Conservation (phyloP, 2,329 filamentous ascomycete species). For the Aspergillus costaricaensis region DNA sequence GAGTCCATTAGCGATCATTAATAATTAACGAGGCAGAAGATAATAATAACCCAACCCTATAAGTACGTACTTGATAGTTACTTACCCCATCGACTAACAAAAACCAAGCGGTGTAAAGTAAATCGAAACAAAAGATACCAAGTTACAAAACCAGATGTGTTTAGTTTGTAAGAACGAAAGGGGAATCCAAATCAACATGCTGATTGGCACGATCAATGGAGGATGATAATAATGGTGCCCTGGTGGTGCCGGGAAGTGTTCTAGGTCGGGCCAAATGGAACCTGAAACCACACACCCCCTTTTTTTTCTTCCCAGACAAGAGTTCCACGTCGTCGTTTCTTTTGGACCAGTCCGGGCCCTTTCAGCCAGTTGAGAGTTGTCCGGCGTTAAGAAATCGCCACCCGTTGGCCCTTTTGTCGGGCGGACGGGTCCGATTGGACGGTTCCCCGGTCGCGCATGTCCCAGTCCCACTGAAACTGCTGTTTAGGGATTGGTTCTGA, state of each 20-base stretch:
- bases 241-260: background rate
- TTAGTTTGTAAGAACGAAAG: conserved; percentile 2
- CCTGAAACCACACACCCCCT: conserved; percentile 6
- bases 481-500: background rate
- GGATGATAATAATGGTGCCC: background rate
- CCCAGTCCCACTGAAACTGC: background rate
- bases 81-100: background rate
- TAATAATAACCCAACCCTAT: too few species aligned
- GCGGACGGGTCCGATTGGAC: background rate
- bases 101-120: background rate
- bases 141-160: background rate
- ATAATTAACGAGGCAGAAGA: background rate
- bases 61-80: too few species aligned
- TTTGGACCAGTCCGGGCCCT: conserved; percentile 5
- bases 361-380: background rate
- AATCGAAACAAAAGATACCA: background rate
- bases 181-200: background rate
- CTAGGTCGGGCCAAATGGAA: conserved; percentile 7
- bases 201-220: background rate
- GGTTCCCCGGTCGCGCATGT: background rate
- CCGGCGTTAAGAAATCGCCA: conserved; percentile 7
- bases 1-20: background rate
- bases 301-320: background rate
- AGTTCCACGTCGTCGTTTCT: background rate
- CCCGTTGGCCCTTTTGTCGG: background rate